phyloP scores from a whole-genome alignment of 768 basidiomycete genomes.

The Exsudoporus frostii region DNA sequence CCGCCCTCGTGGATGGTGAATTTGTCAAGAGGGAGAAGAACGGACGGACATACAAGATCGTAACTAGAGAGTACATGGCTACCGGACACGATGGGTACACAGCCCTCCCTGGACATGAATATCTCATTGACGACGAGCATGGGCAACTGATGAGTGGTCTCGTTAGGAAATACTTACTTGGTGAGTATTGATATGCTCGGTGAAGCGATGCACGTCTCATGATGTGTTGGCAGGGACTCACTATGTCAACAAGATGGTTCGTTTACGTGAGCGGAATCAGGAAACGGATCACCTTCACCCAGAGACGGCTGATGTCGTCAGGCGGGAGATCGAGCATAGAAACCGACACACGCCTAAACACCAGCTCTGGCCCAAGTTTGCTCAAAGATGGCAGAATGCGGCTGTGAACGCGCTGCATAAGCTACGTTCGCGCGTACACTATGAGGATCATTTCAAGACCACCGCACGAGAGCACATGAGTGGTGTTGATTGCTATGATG shows the following conservation, averaged over 20 bases:
- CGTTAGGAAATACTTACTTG: constrained; percentile 81
- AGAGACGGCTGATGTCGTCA: constrained; percentile 44
- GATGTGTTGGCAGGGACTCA: constrained; percentile 52
- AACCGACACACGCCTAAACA: constrained; percentile 26
- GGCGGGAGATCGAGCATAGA: constrained; percentile 45
- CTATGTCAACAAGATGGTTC: constrained; percentile 66
- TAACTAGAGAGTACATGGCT: constrained; percentile 86
- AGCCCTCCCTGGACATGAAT: constrained; percentile 59
- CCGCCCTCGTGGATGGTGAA: constrained; percentile 44
- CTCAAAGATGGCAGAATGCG: constrained; percentile 48
- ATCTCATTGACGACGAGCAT: constrained; percentile 79
- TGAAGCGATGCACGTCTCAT: neutral
- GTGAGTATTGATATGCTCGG: constrained; percentile 33
- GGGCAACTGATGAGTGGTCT: constrained; percentile 77
- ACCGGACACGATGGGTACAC: constrained; percentile 81
- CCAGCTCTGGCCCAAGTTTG: constrained; percentile 25
- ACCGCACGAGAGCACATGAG: constrained; percentile 74
- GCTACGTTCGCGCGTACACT: constrained; percentile 50
- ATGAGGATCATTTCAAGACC: constrained; percentile 57
- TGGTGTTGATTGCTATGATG: constrained; percentile 70
- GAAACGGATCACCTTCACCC: constrained; percentile 36
- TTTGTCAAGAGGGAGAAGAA: constrained; percentile 50
- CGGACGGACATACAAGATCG: constrained; percentile 67
- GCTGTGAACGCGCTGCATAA: constrained; percentile 40
- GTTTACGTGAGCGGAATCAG: constrained; percentile 29